These are phyloP conservation scores for Pharnaceum exiguum DNA, from an alignment of 148 eudicot genomes.

Conservation along the genomic window DNA sequence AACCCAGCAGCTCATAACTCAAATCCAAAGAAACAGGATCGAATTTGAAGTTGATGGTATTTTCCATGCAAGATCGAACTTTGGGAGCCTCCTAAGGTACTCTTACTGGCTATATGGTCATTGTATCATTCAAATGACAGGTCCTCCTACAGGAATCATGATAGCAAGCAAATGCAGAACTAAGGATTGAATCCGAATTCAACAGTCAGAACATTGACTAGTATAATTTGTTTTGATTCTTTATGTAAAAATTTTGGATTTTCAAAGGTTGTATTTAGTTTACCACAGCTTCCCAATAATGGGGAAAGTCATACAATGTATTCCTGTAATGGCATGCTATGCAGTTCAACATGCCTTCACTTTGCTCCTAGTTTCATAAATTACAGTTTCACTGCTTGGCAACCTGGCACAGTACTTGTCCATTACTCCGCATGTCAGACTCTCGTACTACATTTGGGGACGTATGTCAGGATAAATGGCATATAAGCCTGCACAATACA, in stretches of 20 bases:
- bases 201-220: neutral
- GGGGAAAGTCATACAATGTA: neutral
- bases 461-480: too few species aligned
- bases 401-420: too few species aligned
- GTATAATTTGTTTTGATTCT: neutral
- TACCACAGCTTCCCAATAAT: neutral
- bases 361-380: neutral
- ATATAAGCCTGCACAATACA: too few species aligned
- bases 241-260: slow-evolving; percentile 15
- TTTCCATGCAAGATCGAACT: slow-evolving; percentile 51
- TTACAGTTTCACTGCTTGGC: neutral
- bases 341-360: neutral
- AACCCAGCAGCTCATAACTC: slow-evolving; percentile 31
- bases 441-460: too few species aligned
- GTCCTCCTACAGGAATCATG: slow-evolving; percentile 76
- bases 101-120: slow-evolving; percentile 60
- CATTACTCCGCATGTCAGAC: too few species aligned
- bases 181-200: slow-evolving; percentile 25
- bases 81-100: slow-evolving; percentile 52
- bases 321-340: neutral
- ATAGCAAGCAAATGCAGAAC: slow-evolving; percentile 52
- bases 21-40: slow-evolving; percentile 47
- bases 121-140: slow-evolving; percentile 48
- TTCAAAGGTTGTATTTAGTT: slow-evolving; percentile 7
- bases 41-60: slow-evolving; percentile 47